Conservation (phyloP, 78 protist genomes). For the Trichosphaerium sp. region DNA sequence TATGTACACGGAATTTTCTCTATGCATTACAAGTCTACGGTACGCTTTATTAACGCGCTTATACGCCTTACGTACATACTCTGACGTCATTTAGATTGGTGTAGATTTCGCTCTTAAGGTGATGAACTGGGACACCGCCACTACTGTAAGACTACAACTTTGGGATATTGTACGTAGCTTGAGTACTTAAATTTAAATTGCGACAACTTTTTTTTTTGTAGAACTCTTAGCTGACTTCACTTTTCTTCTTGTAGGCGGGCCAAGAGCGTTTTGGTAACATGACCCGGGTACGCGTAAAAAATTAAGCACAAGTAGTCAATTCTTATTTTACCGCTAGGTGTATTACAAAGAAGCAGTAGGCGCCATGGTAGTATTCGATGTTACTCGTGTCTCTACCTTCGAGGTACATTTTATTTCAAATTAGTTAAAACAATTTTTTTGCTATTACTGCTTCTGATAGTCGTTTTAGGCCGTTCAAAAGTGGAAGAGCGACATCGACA, state of each 20-base stretch:
- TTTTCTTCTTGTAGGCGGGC: neutral
- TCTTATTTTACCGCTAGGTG: slow-evolving; percentile 14
- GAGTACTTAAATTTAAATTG: neutral
- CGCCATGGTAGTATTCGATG: slow-evolving; percentile 85
- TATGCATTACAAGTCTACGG: slow-evolving; percentile 77
- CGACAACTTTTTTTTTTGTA: neutral
- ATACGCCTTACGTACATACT: neutral
- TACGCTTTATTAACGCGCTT: slow-evolving; percentile 13
- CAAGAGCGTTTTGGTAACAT: slow-evolving; percentile 75
- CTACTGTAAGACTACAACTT: slow-evolving; percentile 72
- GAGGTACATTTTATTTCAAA: slow-evolving; percentile 71
- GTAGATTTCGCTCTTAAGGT: slow-evolving; percentile 90
- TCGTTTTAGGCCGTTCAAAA: slow-evolving; percentile 65
- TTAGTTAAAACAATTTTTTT: slow-evolving; percentile 65
- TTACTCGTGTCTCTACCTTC: slow-evolving; percentile 42
- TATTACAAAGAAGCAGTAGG: slow-evolving; percentile 94
- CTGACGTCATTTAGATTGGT: slow-evolving; percentile 54
- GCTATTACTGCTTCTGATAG: slow-evolving; percentile 41
- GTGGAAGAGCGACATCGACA: slow-evolving; percentile 89
- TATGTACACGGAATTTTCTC: slow-evolving; percentile 69
- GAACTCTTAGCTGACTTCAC: too few relatives aligned
- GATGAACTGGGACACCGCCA: slow-evolving; percentile 56
- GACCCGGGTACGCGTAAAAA: slow-evolving; percentile 58
- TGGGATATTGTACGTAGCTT: slow-evolving; percentile 53
- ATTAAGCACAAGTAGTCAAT: neutral